Evolutionary conservation across 805 yeast species (phyloP), one percentile per base, ranked within the genome.

Genomic region (Candida ipomoeae): DNA sequence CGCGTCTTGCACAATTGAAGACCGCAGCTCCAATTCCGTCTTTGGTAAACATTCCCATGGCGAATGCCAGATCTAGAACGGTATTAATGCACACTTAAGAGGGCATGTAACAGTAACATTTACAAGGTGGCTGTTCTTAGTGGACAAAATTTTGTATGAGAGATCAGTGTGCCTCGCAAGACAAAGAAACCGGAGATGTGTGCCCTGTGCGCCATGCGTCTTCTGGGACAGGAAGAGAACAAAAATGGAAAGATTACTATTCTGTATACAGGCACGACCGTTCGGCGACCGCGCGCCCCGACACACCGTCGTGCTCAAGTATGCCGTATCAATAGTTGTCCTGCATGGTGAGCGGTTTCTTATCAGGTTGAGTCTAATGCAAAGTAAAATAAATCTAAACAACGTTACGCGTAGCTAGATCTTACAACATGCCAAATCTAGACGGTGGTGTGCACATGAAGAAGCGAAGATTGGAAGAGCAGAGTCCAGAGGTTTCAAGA

Each of bases 401-500:
- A 61, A 64, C 5, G 62, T 73, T 48, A 73, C 73, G 58, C 76
- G 41, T 39, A 8, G 26, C 32, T 23, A 23, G 20, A 39, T 3
- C 32, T 23, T 39, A 21, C 70, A 52, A 54, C 63, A 43, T 31
- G 36, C 11, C 17, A n/a, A 44, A 44, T 6, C 29, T 15, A 11
- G 40, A 39, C 14, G 36, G 32, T 3, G 40, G 23, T 14, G 6
- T 35, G 18, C 44, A 6, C 26, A 20, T 17, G 34, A 48, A 48
- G 40, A 40, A 32, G 43, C 50, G 20, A 13, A 41, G 34, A 18
- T 6, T 20, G n/a, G 32, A 35, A 14, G 44, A 35, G 13, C 33
- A 10, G 8, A 35, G 23, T 21, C 33, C 46, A 20, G 38, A 31
- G 3, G 73, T 82, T 18, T 75, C 89, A 3, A 70, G 90, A 48